Base-by-base conservation (phyloP, 129 eudicot genomes). In the Saposhnikovia divaricata region DNA sequence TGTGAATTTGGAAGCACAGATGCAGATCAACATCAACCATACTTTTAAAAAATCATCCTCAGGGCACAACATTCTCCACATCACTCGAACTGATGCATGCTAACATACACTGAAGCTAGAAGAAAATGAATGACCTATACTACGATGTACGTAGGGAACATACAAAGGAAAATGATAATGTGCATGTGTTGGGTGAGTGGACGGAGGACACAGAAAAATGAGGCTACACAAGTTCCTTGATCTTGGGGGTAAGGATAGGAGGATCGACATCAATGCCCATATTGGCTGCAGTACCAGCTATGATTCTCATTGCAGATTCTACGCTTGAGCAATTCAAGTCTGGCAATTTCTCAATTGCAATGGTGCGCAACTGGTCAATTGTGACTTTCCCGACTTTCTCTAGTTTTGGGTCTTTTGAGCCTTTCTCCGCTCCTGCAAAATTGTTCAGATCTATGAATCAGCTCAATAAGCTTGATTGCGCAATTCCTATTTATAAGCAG, bases 241-340 rank as follows among this genome's bases (percentile, higher is more conserved):
- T 84, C 80, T 90, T 92, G 39, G 93, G 92, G 61, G 87, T 84
- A 72, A 96, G 99, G 80, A 96, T 61, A 10, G 99, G 99, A 47
- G 99, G 99, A 72, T 96, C 97, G n/a, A 96, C 79, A 47, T 96
- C 98, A 10, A 94, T 87, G 68, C 98, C 98, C 98, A 94, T 94
- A 69, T 94, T 94, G 44, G 98, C 96, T 48, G 98, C 98, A 31
- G 98, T 94, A 76, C 98, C 98, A 69, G 98, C 98, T 77, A 94
- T 94, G 59, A 94, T 93, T 81, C 96, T 89, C 98, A 93, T 92
- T 78, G 99, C 99, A n/a, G 99, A 96, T 84, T 96, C 99, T 4
- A 96, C 77, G 77, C 77, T 89, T 9, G 97, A 72, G 84, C 99
- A 96, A 83, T 96, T 96, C 85, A 96, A 83, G 82, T 92, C 99